phyloP scores from a whole-genome alignment of 140 eudicot species.

The Cichorium intybus region DNA sequence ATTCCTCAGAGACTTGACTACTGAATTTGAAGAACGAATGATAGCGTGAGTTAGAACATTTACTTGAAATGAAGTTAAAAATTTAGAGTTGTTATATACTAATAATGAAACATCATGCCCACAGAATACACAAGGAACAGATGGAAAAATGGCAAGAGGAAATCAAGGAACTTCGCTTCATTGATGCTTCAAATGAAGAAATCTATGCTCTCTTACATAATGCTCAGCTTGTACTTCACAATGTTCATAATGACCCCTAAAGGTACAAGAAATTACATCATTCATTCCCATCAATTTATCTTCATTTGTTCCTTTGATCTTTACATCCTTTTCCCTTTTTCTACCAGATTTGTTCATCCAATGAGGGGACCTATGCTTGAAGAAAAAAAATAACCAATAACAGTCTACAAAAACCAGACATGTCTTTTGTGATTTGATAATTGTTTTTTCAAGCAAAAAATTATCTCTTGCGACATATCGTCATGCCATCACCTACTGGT shows the following conservation, averaged over 20 bases:
- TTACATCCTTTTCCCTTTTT: background rate
- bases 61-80: background rate
- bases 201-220: slow-evolving; percentile 51
- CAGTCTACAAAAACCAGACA: background rate
- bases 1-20: slow-evolving; percentile 58
- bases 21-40: slow-evolving; percentile 84
- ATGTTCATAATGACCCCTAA: slow-evolving; percentile 49
- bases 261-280: slow-evolving; percentile 24
- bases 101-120: slow-evolving; percentile 19
- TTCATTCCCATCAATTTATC: slow-evolving; percentile 1
- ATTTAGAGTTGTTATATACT: background rate
- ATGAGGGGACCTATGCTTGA: background rate
- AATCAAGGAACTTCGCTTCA: slow-evolving; percentile 70
- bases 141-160: slow-evolving; percentile 89
- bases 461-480: slow-evolving; percentile 80
- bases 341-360: background rate
- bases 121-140: slow-evolving; percentile 90
- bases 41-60: slow-evolving; percentile 50
- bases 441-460: slow-evolving; percentile 10
- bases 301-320: background rate
- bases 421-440: background rate
- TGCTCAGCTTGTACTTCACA: slow-evolving; percentile 68
- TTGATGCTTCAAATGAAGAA: slow-evolving; percentile 85
- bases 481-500: slow-evolving; percentile 98
- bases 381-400: slow-evolving; percentile 3